These are phyloP conservation scores for Gossypium arboreum DNA, from an alignment of 345 rosid genomes.

Conservation along the genomic window DNA sequence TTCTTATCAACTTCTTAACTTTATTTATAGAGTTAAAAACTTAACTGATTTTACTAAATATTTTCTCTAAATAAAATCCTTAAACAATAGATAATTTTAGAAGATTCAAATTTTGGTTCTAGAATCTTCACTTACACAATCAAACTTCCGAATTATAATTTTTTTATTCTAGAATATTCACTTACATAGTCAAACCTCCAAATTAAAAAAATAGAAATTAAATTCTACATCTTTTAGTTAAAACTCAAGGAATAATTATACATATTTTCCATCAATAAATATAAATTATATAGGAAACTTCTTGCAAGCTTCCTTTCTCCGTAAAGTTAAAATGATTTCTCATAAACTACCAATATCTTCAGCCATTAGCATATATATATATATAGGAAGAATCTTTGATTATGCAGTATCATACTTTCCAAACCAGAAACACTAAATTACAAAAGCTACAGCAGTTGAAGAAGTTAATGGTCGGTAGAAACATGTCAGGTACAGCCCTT, in stretches of 20 bases:
- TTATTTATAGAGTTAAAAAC: fast-evolving
- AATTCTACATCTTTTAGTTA: no score
- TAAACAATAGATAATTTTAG: no score
- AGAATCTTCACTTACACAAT: no score
- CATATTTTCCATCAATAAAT: background rate
- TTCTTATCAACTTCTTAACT: no score
- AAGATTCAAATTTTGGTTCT: no score
- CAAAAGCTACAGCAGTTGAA: background rate
- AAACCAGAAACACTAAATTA: background rate
- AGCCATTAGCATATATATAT: background rate
- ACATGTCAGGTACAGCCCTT: constrained; percentile 35
- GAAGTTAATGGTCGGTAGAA: background rate
- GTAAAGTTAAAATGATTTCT: background rate
- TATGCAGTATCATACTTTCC: background rate
- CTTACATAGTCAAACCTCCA: no score
- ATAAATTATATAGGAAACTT: background rate
- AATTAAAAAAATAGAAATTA: no score
- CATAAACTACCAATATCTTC: background rate
- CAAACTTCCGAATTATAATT: no score
- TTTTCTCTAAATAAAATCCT: no score
- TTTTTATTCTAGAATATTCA: no score
- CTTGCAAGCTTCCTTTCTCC: background rate
- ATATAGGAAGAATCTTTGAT: background rate
- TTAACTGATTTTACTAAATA: no score
- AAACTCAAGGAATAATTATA: background rate